Conservation (phyloP, 1,139 yeast genomes). For the Candida pseudoviswanathii region DNA sequence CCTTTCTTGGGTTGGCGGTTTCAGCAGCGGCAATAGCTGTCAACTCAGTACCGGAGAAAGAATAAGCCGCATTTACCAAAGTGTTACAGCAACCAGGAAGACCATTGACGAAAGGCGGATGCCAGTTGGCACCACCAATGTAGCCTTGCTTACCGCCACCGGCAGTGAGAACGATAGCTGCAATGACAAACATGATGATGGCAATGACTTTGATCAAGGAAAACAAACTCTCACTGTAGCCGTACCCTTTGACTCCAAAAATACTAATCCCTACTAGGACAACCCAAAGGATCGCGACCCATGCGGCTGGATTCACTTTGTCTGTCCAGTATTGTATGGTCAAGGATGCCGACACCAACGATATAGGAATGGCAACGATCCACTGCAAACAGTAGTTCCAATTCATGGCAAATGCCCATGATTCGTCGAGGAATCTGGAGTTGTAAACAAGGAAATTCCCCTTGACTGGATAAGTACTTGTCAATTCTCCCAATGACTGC, state of each 20-base stretch:
- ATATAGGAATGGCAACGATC: constrained; percentile 35
- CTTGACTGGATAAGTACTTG: constrained; percentile 42
- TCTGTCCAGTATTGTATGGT: constrained; percentile 44
- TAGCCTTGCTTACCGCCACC: constrained; percentile 45
- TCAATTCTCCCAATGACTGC: constrained; percentile 45
- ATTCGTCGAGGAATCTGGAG: constrained; percentile 42
- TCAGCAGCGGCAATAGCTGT: constrained; percentile 47
- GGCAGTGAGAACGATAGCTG: constrained; percentile 41
- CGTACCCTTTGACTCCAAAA: constrained; percentile 47
- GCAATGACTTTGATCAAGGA: constrained; percentile 42
- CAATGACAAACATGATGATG: constrained; percentile 41
- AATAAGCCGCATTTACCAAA: constrained; percentile 45
- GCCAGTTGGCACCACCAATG: constrained; percentile 44
- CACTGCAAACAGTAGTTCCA: constrained; percentile 49
- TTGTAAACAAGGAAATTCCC: constrained; percentile 46
- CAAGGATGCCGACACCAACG: constrained; percentile 43
- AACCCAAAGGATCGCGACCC: constrained; percentile 41
- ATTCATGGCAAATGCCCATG: constrained; percentile 45
- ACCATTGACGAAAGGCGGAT: constrained; percentile 45
- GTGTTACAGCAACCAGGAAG: constrained; percentile 45
- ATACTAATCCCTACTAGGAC: constrained; percentile 38
- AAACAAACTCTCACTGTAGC: constrained; percentile 46
- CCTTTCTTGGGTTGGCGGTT: constrained; percentile 39
- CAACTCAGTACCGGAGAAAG: constrained; percentile 46
- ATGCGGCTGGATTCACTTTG: constrained; percentile 39